Evolutionary conservation across 225 moss, liverwort and hornwort genomes (phyloP).

Genomic region (Polytrichum formosum): DNA sequence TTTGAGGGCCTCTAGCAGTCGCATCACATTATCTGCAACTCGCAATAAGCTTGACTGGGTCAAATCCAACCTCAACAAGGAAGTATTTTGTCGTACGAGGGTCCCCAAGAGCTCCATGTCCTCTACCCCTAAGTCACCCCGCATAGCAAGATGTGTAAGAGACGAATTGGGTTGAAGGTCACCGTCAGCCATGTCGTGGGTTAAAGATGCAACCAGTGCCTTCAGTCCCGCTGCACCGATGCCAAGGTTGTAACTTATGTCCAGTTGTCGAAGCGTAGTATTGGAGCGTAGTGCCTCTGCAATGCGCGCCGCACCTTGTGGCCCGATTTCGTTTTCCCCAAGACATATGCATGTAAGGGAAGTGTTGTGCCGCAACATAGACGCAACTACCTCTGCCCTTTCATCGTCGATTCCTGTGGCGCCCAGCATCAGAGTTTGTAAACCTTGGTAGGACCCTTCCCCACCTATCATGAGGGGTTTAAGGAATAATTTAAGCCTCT

Average conservation of each 20-base stretch:
- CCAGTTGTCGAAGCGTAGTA: neutral
- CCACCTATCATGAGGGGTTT: neutral
- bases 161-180: neutral
- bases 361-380: neutral
- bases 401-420: neutral
- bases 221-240: neutral
- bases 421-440: neutral
- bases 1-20: neutral
- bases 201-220: neutral
- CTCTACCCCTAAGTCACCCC: neutral
- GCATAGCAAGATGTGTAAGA: neutral
- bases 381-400: neutral
- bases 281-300: neutral
- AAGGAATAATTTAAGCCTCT: neutral
- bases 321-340: accelerated
- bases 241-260: neutral
- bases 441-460: neutral
- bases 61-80: neutral
- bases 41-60: neutral
- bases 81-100: neutral
- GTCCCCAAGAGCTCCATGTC: neutral
- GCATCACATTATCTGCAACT: neutral
- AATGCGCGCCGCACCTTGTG: neutral
- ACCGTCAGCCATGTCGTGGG: neutral
- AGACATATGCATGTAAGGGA: neutral